Conservation (phyloP, 176 grass and related monocot species). For the Oryza longistaminata region DNA sequence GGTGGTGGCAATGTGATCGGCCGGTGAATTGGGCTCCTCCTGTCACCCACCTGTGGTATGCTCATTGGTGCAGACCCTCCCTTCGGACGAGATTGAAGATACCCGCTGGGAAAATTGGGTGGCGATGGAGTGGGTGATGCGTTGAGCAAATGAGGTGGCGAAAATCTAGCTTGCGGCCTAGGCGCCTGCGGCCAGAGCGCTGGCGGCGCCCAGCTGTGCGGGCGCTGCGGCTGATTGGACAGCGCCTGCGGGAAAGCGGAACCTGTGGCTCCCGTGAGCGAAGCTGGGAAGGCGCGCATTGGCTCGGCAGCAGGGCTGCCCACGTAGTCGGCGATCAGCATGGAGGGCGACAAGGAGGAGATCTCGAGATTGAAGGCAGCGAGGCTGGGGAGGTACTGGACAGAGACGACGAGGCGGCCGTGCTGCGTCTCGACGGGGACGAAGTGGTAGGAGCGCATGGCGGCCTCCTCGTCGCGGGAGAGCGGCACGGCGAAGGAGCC, state of each 20-base stretch:
- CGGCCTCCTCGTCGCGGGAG: conserved; percentile 64
- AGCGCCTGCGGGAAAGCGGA: conserved; percentile 28
- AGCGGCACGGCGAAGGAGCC: conserved; percentile 71
- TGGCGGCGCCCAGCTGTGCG: conserved; percentile 61
- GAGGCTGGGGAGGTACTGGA: conserved; percentile 72
- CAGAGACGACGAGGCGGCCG: conserved; percentile 71
- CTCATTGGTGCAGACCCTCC: conserved; percentile 56
- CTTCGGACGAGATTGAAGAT: conserved; percentile 46
- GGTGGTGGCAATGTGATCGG: conserved; percentile 63
- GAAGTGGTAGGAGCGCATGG: conserved; percentile 57
- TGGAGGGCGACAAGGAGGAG: conserved; percentile 58
- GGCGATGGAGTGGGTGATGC: conserved; percentile 79
- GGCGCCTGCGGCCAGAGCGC: conserved; percentile 48
- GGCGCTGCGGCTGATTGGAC: conserved; percentile 51
- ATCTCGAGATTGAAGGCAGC: conserved; percentile 76
- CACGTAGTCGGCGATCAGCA: conserved; percentile 74
- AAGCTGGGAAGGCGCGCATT: conserved; percentile 70
- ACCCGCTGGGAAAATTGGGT: conserved; percentile 53
- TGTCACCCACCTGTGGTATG: conserved; percentile 49
- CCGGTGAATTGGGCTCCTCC: conserved; percentile 53
- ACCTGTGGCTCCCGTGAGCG: conserved; percentile 53
- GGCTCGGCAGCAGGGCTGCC: conserved; percentile 75
- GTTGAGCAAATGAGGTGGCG: conserved; percentile 47
- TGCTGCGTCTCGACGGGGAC: conserved; percentile 71
- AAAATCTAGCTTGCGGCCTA: conserved; percentile 51